Percentiles rank a stretch among this genome's conserved stretches.
Conservation (phyloP, 805 yeast genomes). For the Lipomyces orientalis region DNA sequence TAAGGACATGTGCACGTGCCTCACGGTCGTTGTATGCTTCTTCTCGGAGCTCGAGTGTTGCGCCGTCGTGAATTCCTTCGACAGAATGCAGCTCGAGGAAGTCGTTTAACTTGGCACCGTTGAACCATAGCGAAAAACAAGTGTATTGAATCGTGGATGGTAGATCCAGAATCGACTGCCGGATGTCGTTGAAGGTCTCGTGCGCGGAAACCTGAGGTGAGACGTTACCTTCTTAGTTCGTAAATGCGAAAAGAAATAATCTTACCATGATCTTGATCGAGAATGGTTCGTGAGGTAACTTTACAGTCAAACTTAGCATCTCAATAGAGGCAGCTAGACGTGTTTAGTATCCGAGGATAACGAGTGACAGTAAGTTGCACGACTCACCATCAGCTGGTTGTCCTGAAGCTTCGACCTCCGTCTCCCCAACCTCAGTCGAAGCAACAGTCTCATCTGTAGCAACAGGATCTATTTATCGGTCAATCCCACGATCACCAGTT, state of each 20-base stretch:
- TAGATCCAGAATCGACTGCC: constrained; percentile 61
- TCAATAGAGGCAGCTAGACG: constrained; percentile 6
- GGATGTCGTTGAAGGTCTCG: constrained; percentile 63
- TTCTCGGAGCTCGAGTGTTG: constrained; percentile 56
- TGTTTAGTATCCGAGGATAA: background rate
- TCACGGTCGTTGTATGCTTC: constrained; percentile 65
- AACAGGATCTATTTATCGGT: background rate
- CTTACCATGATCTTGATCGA: constrained; percentile 38
- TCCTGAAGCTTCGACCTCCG: background rate
- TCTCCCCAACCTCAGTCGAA: background rate
- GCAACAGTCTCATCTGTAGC: background rate
- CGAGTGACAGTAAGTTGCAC: no score
- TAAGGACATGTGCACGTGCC: constrained; percentile 66
- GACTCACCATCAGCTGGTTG: background rate
- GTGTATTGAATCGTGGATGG: constrained; percentile 66
- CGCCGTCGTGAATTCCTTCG: constrained; percentile 45
- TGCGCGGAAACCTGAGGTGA: constrained; percentile 38
- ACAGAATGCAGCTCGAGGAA: constrained; percentile 43
- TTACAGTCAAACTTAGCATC: constrained; percentile 35
- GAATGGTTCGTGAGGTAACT: constrained; percentile 37
- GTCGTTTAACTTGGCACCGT: constrained; percentile 49
- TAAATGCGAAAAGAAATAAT: background rate
- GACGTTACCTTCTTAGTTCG: background rate
- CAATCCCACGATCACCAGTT: background rate
- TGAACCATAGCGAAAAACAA: constrained; percentile 56